Evolutionary conservation across 2,329 filamentous ascomycete species (phyloP), one percentile per base, ranked within the genome.

Genomic region (Penicillium sp.): DNA sequence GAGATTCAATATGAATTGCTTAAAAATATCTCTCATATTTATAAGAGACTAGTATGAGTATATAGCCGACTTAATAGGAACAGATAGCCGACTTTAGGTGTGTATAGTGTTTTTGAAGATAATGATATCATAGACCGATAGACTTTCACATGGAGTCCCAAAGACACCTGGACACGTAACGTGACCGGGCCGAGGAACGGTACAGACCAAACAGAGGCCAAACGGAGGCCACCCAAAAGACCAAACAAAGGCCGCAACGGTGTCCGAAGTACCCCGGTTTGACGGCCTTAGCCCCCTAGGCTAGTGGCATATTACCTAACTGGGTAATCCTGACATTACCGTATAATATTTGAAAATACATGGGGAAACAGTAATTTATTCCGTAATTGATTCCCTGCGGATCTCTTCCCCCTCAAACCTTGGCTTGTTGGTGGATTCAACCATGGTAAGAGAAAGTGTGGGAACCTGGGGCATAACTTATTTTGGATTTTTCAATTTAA

Each of bases 401-500:
- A 29, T 46, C 33, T 17, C 29, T n/a, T 48, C 43, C 51, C 51
- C 51, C 52, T 50, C 45, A 47, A 50, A 50, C 42, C 31, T 54
- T 52, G 48, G 31, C 29, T 53, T 35, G 29, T 23, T 40, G 31
- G 29, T n/a, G 43, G 43, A 29, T 27, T 41, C 23, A 48, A 37
- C 46, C 46, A 48, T 35, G 50, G 54, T 33, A 46, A 46, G 13
- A 19, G 15, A 37, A 46, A 50, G 19, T 48, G 25, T 43, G 55
- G 54, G 54, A 57, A 64, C 62, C 61, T 62, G 64, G 65, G 62
- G 62, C 50, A 47, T 69, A 71, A 72, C 67, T 72, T 73, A 73
- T 65, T 6, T 17, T 10, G 15, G 19, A 15, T 19, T 23, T 19
- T 23, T 7, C 33, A 35, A 42, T 23, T 66, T 63, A 58, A 56